Base-by-base conservation (phyloP, 2,329 filamentous ascomycete genomes). In the Sclerotinia minor region DNA sequence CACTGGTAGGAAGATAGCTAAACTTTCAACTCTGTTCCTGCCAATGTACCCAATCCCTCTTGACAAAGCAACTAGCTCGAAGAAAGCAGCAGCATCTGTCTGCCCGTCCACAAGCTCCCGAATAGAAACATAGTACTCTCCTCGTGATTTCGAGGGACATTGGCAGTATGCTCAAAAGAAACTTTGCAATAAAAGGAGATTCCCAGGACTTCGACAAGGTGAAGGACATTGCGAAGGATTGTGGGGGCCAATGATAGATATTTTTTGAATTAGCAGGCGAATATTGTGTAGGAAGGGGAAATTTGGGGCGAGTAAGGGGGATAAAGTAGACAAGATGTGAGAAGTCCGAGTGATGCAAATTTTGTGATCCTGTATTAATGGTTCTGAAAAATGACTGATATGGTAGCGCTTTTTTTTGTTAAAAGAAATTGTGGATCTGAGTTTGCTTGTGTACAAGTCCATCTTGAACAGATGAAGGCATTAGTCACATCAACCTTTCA, bases 221-320 rank as follows among this genome's bases (percentile, higher is more conserved):
- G 35, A 8, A 35, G 35, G 35, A 35, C 8, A 35, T 35, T 9
- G 35, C 8, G 35, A 35, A 35, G 7, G 7, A 9, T 35, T 35
- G 35, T 9, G 35, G 7, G 6, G 35, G 35, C 35, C 74, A 79
- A 78, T 0, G 84, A 85, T 54, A 76, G 85, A 19, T 77, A 81
- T 15, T 78, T 86, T 75, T 71, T 87, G 70, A 81, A 80, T 47
- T 83, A 87, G 73, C 84, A 87, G 74, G 85, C 83, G 17, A 76
- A 81, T 67, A 80, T 86, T 55, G 55, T 81, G 61, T 81, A 85
- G 84, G 84, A 0, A 78, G 79, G 29, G 84, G 83, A 0, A 70
- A 81, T 11, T 70, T 87, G 66, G 77, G 35, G 66, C 80, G 80
- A 0, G 84, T 85, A 70, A n/a, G n/a, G 77, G 79, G 47, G 75